These are phyloP conservation scores for Hymenoscyphus fructigenus DNA, from an alignment of 2,329 filamentous ascomycete species.

Conservation along the genomic window DNA sequence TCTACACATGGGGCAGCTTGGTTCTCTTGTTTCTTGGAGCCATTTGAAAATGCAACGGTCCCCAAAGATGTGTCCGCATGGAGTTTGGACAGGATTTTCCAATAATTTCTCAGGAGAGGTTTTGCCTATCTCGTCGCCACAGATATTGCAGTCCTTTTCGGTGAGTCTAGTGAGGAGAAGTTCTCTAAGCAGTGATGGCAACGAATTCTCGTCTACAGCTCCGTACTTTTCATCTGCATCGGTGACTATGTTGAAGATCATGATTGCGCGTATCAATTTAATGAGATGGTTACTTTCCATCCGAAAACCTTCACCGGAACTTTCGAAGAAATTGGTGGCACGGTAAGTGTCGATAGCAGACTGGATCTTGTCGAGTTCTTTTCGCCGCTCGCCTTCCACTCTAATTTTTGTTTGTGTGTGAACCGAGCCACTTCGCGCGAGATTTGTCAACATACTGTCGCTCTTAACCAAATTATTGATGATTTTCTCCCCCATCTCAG, in stretches of 20 bases:
- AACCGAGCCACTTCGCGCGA: no score
- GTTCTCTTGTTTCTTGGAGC: background rate
- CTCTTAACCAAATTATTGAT: background rate
- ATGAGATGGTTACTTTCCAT: background rate
- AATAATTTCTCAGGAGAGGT: background rate
- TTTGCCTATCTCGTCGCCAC: background rate
- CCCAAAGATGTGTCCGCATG: background rate
- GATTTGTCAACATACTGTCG: background rate
- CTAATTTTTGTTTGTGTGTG: background rate
- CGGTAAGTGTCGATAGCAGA: background rate
- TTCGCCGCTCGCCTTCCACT: background rate
- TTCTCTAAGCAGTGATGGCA: background rate
- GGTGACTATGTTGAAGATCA: background rate
- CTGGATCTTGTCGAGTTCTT: background rate
- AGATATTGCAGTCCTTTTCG: background rate
- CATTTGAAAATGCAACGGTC: background rate
- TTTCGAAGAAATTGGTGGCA: background rate
- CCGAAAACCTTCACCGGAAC: background rate
- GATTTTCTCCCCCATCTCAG: background rate
- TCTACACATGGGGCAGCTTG: background rate
- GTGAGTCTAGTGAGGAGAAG: background rate
- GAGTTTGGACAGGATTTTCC: background rate
- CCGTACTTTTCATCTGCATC: background rate
- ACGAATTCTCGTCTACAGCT: background rate
- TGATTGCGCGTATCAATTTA: background rate